Evolutionary conservation across 768 basidiomycete genomes (phyloP).

Genomic region (Jaapia argillacea): DNA sequence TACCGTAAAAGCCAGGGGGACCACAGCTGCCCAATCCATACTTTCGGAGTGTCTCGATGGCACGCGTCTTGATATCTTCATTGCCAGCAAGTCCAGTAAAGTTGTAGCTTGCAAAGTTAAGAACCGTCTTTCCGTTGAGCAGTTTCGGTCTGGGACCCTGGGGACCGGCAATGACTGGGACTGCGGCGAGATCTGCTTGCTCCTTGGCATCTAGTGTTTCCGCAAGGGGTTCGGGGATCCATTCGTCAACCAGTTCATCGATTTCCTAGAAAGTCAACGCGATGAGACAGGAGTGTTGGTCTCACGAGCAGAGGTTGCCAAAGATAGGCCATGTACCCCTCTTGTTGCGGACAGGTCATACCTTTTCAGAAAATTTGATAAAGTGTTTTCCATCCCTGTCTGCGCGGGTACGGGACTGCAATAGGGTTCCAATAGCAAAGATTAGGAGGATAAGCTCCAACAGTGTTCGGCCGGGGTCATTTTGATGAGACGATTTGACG

Average conservation of each 20-base stretch:
- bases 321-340: no score
- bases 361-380: conserved; percentile 87
- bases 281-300: background rate
- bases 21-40: conserved; percentile 95
- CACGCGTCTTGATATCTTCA: conserved; percentile 77
- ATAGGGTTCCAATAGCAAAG: conserved; percentile 83
- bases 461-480: conserved; percentile 88
- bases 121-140: conserved; percentile 58
- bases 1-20: conserved; percentile 95
- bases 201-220: conserved; percentile 51
- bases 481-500: conserved; percentile 89
- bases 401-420: conserved; percentile 82
- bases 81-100: conserved; percentile 87
- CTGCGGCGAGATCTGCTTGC: conserved; percentile 54
- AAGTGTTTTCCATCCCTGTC: conserved; percentile 83
- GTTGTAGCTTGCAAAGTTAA: conserved; percentile 87
- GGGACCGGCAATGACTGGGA: conserved; percentile 73
- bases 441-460: conserved; percentile 83
- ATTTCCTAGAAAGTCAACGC: conserved; percentile 57
- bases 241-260: conserved; percentile 93
- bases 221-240: conserved; percentile 79
- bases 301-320: no score
- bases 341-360: conserved; percentile 21
- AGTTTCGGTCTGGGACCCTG: conserved; percentile 81
- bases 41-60: conserved; percentile 73